Base-by-base conservation (phyloP, 73 alveolate genomes). In the Urostyla sp. region DNA sequence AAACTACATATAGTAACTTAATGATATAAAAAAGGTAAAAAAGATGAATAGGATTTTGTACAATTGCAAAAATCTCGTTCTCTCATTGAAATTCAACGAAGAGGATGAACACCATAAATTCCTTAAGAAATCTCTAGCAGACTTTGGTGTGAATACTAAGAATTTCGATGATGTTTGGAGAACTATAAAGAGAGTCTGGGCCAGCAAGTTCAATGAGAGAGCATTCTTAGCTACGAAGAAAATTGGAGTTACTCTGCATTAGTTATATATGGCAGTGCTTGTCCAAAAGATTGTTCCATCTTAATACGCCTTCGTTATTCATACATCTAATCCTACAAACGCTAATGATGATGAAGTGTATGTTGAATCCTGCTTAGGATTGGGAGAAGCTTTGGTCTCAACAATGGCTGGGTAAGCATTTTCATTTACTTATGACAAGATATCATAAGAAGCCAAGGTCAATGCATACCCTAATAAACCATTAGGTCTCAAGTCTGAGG, bases 381-480 rank as follows among this genome's bases (percentile, higher is more conserved):
- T 94, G 91, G 98, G 98, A 2, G 98, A 94, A 80, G 94, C 98
- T n/a, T 75, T 94, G 35, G 98, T 94, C 45, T 85, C 94, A 27
- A 91, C 91, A 38, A 84, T 90, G 72, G 96, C 95, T 10, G 98
- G 98, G 4, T 92, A 94, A 43, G 92, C 97, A 26, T 80, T 94
- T 11, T 79, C 95, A 54, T 93, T 94, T 43, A 54, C 95, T 36
- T 93, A 85, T 67, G 73, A 80, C 69, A 92, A 92, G 75, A 55
- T 72, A 48, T 54, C 37, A 15, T 56, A 59, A 56, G 37, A 55
- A 45, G 54, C 85, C 78, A 86, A 66, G 10, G 82, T 89, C 24
- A 84, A 91, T 51, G 90, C 94, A 23, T 94, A 80, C 67, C 98
- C 98, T 51, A 91, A 91, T 75, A 94, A 94, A 83, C 94, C 97